These are phyloP conservation scores for Neltuma alba DNA, from an alignment of 306 rosid species.

Conservation along the genomic window DNA sequence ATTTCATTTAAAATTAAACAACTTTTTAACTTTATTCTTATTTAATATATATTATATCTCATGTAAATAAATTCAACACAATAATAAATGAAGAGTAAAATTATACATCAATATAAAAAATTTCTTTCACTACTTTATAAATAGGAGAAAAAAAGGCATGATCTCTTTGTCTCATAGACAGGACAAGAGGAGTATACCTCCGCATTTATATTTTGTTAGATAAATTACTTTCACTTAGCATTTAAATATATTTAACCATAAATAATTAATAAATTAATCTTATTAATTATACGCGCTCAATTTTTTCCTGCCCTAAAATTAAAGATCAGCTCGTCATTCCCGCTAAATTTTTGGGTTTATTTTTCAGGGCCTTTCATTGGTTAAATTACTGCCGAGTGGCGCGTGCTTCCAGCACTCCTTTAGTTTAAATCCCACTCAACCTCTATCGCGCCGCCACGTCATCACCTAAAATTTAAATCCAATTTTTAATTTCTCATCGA, in stretches of 20 bases:
- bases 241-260: not conserved
- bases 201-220: not conserved
- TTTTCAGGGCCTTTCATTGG: constrained; percentile 34
- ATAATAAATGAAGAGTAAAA: too few species aligned
- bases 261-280: not conserved
- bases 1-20: too few species aligned
- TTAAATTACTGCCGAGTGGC: too few species aligned
- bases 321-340: constrained; percentile 40
- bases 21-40: too few species aligned
- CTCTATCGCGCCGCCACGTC: constrained; percentile 49
- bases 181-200: too few species aligned
- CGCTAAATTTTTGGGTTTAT: constrained; percentile 50
- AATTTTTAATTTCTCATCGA: not conserved
- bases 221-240: not conserved
- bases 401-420: too few species aligned
- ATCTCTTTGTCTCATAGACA: too few species aligned
- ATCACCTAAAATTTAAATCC: constrained; percentile 18
- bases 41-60: too few species aligned
- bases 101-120: too few species aligned
- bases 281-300: not conserved
- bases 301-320: not conserved
- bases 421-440: constrained; percentile 42
- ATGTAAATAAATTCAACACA: too few species aligned
- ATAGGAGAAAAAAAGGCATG: too few species aligned
- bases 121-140: too few species aligned